A percentile compares a stretch with the other conserved stretches of the same genome.
These are phyloP conservation scores for Spatholobus suberectus DNA, from an alignment of 306 rosid genomes.

Conservation along the genomic window DNA sequence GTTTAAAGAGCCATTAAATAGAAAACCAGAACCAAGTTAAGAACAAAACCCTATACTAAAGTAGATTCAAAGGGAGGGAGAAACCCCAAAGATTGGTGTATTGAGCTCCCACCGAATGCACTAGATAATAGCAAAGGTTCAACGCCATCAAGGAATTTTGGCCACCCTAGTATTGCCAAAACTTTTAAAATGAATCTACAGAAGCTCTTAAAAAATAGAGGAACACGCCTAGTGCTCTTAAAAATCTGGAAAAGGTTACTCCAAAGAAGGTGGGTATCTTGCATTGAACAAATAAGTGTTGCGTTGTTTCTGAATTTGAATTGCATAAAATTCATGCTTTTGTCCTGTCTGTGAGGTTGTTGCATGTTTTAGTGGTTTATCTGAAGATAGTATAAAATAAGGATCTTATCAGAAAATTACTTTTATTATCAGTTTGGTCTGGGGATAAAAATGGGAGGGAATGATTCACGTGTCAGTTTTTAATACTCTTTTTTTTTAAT, in stretches of 20 bases:
- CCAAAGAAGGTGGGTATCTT: background rate
- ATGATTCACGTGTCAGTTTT: conserved; percentile 27
- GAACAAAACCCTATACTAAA: background rate
- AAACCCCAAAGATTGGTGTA: background rate
- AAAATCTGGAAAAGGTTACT: background rate
- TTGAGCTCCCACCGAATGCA: conserved; percentile 2
- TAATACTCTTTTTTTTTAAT: background rate
- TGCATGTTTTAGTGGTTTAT: background rate
- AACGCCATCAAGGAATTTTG: conserved; percentile 5
- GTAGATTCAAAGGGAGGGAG: background rate
- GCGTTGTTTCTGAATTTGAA: background rate
- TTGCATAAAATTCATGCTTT: conserved; percentile 4
- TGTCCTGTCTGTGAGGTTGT: background rate
- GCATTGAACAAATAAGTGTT: background rate
- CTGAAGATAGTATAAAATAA: background rate
- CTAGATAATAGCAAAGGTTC: background rate
- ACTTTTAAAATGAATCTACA: background rate
- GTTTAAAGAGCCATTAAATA: background rate
- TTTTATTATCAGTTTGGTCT: background rate
- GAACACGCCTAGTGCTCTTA: conserved; percentile 5
- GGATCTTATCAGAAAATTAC: background rate
- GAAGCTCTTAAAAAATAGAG: background rate
- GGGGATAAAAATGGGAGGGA: background rate
- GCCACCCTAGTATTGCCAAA: conserved; percentile 6
- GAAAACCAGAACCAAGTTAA: background rate